phyloP scores from a whole-genome alignment of 192 early-diverging fungal species.

The Rhizophagus prolifer region DNA sequence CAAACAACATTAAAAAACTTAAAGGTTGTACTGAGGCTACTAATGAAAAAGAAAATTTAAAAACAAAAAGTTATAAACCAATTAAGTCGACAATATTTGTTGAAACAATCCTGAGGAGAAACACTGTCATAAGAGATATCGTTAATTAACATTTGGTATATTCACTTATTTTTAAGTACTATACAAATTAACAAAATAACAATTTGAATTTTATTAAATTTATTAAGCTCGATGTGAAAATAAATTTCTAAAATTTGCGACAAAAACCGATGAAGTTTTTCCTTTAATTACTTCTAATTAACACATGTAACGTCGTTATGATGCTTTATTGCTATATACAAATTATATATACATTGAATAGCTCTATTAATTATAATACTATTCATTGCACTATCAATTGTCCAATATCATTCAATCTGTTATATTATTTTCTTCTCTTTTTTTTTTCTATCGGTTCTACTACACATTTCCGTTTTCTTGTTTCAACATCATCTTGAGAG shows the following conservation, averaged over 20 bases:
- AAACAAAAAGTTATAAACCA: not conserved
- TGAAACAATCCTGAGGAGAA: not conserved
- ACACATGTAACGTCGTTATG: not conserved
- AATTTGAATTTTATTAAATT: too few relatives aligned
- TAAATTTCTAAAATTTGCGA: not conserved
- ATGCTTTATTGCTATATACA: not conserved
- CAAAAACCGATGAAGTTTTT: not conserved
- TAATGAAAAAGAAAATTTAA: not conserved
- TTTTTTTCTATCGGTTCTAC: not conserved
- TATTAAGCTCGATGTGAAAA: not conserved
- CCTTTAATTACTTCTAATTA: not conserved
- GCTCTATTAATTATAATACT: not conserved
- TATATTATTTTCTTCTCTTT: not conserved
- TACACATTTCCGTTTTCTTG: not conserved
- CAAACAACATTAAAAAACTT: not conserved
- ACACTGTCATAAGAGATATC: not conserved
- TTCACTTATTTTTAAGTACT: not conserved
- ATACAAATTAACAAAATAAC: too few relatives aligned
- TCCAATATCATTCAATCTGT: not conserved
- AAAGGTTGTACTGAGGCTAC: not conserved
- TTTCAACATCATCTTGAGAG: too few relatives aligned
- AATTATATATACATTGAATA: slow-evolving; percentile 1
- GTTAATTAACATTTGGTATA: not conserved
- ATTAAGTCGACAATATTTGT: not conserved
- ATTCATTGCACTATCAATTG: not conserved